Percentiles rank a stretch among this genome's conserved stretches.
Conservation (phyloP, 257 asterid species). For the Galeopsis tetrahit region DNA sequence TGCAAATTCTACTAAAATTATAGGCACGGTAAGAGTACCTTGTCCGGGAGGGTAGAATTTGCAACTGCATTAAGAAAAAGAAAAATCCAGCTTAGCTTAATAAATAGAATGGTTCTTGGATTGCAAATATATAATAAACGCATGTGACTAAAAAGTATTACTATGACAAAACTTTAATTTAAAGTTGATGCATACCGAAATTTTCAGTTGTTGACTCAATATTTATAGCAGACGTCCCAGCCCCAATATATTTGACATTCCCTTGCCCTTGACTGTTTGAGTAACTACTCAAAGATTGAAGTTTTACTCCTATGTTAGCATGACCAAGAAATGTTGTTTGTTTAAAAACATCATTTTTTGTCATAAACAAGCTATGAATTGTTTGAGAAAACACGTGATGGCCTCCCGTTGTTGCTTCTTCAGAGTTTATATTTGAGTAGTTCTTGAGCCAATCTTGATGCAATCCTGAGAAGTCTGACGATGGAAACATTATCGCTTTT, state of each 20-base stretch:
- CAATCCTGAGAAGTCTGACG: conserved; percentile 16
- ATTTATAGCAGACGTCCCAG: conserved; percentile 37
- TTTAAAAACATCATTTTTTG: conserved; percentile 39
- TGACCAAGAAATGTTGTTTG: conserved; percentile 40
- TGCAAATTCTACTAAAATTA: conserved; percentile 15
- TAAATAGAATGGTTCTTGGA: background rate
- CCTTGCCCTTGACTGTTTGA: conserved; percentile 45
- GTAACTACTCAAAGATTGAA: conserved; percentile 46
- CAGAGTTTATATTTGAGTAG: too few species aligned
- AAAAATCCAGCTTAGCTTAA: conserved; percentile 29
- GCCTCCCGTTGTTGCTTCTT: too few species aligned
- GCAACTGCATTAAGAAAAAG: conserved; percentile 54
- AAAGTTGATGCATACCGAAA: conserved; percentile 42
- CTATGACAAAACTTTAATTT: background rate
- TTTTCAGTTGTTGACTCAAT: conserved; percentile 79
- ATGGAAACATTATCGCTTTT: conserved; percentile 33
- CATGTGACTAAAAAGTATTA: background rate
- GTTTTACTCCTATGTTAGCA: conserved; percentile 43
- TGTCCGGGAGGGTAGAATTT: conserved; percentile 47
- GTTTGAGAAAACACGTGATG: conserved; percentile 60
- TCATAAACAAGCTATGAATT: conserved; percentile 50
- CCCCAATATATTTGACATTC: conserved; percentile 34
- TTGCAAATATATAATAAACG: background rate
- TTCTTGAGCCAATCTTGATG: too few species aligned
- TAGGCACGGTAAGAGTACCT: conserved; percentile 50